Evolutionary conservation across 768 basidiomycete genomes (phyloP).

Genomic region (Pseudohyphozyma bogoriensis): DNA sequence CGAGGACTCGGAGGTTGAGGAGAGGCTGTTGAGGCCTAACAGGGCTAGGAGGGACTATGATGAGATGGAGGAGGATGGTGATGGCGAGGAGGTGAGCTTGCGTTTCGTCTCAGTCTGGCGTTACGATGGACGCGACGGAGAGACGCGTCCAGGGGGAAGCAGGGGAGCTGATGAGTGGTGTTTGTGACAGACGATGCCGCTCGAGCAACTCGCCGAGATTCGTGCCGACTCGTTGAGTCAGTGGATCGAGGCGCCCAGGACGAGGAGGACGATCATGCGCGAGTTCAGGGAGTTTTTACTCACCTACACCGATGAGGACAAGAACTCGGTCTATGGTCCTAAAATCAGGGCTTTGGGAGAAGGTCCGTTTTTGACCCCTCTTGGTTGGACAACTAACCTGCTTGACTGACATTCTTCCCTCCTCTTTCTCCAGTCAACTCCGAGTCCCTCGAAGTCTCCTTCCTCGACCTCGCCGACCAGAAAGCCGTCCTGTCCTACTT

Average conservation of each 20-base stretch:
- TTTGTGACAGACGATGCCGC: slow-evolving; percentile 63
- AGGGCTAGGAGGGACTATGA: slow-evolving; percentile 87
- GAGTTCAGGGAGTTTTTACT: slow-evolving; percentile 93
- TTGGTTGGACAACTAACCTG: too few species aligned
- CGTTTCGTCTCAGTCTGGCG: neutral
- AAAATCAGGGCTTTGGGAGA: slow-evolving; percentile 88
- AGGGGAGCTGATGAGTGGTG: neutral
- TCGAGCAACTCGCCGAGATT: slow-evolving; percentile 94
- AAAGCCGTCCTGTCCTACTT: slow-evolving; percentile 97
- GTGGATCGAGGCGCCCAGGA: slow-evolving; percentile 90
- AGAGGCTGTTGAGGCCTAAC: slow-evolving; percentile 53
- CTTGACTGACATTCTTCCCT: slow-evolving; percentile 9
- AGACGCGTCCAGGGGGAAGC: too few species aligned
- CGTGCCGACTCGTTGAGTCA: slow-evolving; percentile 95
- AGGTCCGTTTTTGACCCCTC: slow-evolving; percentile 48
- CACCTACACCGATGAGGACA: slow-evolving; percentile 88
- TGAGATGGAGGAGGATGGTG: slow-evolving; percentile 84
- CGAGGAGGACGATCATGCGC: slow-evolving; percentile 75
- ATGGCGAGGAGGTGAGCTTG: slow-evolving; percentile 78
- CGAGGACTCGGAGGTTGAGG: slow-evolving; percentile 57
- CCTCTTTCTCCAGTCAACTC: slow-evolving; percentile 71
- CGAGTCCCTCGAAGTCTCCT: slow-evolving; percentile 94
- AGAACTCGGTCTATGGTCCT: slow-evolving; percentile 85
- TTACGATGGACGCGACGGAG: too few species aligned
- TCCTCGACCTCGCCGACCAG: slow-evolving; percentile 80